Evolutionary conservation across 2,329 filamentous ascomycete species (phyloP).

Genomic region (Penicillium sclerotigenum): DNA sequence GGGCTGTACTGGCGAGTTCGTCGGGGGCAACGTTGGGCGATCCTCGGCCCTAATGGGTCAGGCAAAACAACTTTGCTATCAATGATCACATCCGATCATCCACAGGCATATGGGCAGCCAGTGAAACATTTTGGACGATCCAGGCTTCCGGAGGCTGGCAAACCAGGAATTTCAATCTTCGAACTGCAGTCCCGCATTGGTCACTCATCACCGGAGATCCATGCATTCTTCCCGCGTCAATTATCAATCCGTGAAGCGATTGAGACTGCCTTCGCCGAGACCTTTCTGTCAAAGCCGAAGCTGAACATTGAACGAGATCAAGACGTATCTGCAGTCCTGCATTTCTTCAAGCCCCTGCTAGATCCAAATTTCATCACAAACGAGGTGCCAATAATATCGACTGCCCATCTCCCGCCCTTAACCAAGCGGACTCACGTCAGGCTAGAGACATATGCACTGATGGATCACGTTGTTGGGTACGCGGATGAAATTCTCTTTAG

Average conservation of each 20-base stretch:
- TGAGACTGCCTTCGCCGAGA: slow-evolving; percentile 87
- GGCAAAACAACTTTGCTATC: slow-evolving; percentile 95
- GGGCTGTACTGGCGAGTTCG: slow-evolving; percentile 82
- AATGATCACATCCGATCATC: slow-evolving; percentile 91
- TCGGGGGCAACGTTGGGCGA: slow-evolving; percentile 81
- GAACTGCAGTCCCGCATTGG: slow-evolving; percentile 87
- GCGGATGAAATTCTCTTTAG: slow-evolving; percentile 75
- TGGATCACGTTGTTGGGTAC: slow-evolving; percentile 53
- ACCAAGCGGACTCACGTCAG: not conserved
- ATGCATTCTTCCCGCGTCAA: slow-evolving; percentile 81
- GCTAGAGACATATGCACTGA: slow-evolving; percentile 1
- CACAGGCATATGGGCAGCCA: slow-evolving; percentile 85
- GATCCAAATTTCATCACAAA: slow-evolving; percentile 49
- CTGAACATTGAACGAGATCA: slow-evolving; percentile 57
- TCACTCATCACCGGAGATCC: slow-evolving; percentile 90
- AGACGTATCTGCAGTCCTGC: slow-evolving; percentile 66
- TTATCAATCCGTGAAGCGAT: slow-evolving; percentile 71
- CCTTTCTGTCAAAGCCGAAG: slow-evolving; percentile 69
- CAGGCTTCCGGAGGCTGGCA: slow-evolving; percentile 69
- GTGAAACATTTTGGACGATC: slow-evolving; percentile 81
- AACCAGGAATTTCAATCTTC: slow-evolving; percentile 80
- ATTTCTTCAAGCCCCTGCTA: slow-evolving; percentile 77
- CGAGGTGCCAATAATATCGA: slow-evolving; percentile 13
- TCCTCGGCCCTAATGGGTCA: slow-evolving; percentile 90
- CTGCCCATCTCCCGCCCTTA: slow-evolving; percentile 23